phyloP scores from a whole-genome alignment of 495 filamentous ascomycete genomes.

The Xylaria bambusicola region DNA sequence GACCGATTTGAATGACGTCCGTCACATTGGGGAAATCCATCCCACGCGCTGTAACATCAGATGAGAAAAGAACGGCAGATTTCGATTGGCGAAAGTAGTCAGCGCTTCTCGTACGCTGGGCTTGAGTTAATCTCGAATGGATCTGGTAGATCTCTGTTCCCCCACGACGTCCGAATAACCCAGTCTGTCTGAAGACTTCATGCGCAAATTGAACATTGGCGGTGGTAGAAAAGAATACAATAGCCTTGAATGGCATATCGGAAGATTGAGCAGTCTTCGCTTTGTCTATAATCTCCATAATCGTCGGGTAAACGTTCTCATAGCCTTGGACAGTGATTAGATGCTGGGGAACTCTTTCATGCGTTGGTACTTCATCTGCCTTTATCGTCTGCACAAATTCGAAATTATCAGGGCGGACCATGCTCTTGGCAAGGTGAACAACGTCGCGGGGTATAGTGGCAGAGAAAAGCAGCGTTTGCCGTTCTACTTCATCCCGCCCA shows the following conservation, averaged over 20 bases:
- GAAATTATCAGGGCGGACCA: constrained; percentile 59
- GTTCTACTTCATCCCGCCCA: constrained; percentile 53
- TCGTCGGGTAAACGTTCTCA: constrained; percentile 74
- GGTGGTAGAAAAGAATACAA: constrained; percentile 85
- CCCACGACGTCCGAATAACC: not conserved
- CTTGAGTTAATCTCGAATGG: constrained; percentile 77
- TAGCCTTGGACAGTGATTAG: constrained; percentile 63
- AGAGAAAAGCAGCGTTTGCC: constrained; percentile 92
- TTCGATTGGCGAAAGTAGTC: constrained; percentile 65
- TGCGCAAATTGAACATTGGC: constrained; percentile 65
- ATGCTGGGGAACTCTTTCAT: constrained; percentile 79
- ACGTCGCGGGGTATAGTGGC: constrained; percentile 88
- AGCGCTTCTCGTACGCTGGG: constrained; percentile 63
- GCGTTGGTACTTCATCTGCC: constrained; percentile 78
- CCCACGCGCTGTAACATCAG: constrained; percentile 91
- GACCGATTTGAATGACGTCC: constrained; percentile 82
- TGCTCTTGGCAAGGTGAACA: constrained; percentile 67
- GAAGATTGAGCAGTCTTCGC: constrained; percentile 43
- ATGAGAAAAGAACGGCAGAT: constrained; percentile 80
- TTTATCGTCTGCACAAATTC: constrained; percentile 81
- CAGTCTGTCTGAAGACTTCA: constrained; percentile 53
- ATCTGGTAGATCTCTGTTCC: constrained; percentile 62
- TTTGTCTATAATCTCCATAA: constrained; percentile 72
- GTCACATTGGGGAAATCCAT: constrained; percentile 97
- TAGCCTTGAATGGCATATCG: constrained; percentile 81